A percentile compares a stretch with the other conserved stretches of the same genome.
Evolutionary conservation across 78 protist genomes (phyloP).

Genomic region (Pelomyxa schiedti): DNA sequence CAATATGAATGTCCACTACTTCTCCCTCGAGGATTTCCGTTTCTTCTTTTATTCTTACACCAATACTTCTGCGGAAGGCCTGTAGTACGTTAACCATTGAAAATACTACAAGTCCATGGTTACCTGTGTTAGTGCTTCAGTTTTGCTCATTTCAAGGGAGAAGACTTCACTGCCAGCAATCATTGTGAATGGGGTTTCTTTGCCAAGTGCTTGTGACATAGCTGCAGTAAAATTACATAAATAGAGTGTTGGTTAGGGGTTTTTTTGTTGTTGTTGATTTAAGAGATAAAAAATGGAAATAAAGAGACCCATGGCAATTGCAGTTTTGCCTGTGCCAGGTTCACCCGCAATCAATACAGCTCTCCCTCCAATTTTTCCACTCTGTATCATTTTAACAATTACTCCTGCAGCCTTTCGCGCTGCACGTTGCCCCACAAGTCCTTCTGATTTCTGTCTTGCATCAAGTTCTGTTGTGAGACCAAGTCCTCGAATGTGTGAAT

Average conservation of each 20-base stretch:
- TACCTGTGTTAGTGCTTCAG: constrained; percentile 98
- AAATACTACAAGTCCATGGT: neutral
- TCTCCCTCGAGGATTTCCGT: constrained; percentile 98
- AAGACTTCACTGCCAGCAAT: constrained; percentile 92
- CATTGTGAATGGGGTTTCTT: constrained; percentile 88
- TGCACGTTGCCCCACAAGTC: constrained; percentile 94
- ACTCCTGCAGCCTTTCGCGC: constrained; percentile 92
- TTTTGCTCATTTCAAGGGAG: constrained; percentile 94
- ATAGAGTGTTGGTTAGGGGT: too few relatives aligned
- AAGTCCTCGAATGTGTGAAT: constrained; percentile 95
- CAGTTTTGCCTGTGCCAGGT: constrained; percentile 98
- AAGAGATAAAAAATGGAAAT: too few relatives aligned
- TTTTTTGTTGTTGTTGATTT: too few relatives aligned
- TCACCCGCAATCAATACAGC: constrained; percentile 93
- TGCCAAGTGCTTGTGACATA: constrained; percentile 87
- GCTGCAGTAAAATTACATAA: neutral
- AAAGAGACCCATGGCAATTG: constrained; percentile 97
- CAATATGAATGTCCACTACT: constrained; percentile 88
- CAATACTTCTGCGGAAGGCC: constrained; percentile 91
- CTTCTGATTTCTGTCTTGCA: constrained; percentile 73
- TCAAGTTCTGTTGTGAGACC: constrained; percentile 89
- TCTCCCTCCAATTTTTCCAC: constrained; percentile 95
- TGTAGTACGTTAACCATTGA: neutral
- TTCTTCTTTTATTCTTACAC: constrained; percentile 94
- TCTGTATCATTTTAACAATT: constrained; percentile 81